Evolutionary conservation across 768 basidiomycete species (phyloP), one percentile per base, ranked within the genome.

Genomic region (Pholiota molesta): DNA sequence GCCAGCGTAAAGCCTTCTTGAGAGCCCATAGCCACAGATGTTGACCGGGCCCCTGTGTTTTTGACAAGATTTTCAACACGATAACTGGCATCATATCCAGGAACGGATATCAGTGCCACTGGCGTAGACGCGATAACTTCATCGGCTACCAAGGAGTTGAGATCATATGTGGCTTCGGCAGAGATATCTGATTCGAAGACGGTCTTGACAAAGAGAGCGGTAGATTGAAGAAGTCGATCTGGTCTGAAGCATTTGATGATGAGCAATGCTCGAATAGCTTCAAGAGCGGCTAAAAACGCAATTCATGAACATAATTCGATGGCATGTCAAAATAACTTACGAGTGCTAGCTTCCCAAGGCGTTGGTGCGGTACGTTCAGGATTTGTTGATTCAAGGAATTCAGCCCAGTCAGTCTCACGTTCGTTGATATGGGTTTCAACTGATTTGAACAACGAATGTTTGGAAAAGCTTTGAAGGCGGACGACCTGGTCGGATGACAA

Each of bases 81-180:
- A 74, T 96, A 99, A 74, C 95, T 97, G n/a, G 97, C 97, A 72
- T 99, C 97, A 70, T 97, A 97, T 16, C 97, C 97, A 2, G 94
- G 88, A 3, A 99, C 95, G 6, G 97, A 98, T 31, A 95, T 86
- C 53, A 99, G 79, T 3, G 95, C 92, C 26, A 99, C 78, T 1
- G 97, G 96, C 0, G 94, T 94, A 3, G 85, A 81, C 2, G 95
- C 83, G 3, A 85, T 82, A 33, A 95, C 85, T 71, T 99, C 95
- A 68, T 91, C 83, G 7, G 81, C 67, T 28, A 98, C 94, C 79
- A 98, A 90, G 9, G 76, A 73, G 19, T 83, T 82, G 28, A 99
- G 85, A 57, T 95, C 91, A 71, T 88, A 93, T 49, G 80, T 83
- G 0, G 94, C 83, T 72, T 90, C 85, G 11, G 78, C 75, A 16